Conservation (phyloP, 768 basidiomycete genomes). For the Trametes sanguinea region DNA sequence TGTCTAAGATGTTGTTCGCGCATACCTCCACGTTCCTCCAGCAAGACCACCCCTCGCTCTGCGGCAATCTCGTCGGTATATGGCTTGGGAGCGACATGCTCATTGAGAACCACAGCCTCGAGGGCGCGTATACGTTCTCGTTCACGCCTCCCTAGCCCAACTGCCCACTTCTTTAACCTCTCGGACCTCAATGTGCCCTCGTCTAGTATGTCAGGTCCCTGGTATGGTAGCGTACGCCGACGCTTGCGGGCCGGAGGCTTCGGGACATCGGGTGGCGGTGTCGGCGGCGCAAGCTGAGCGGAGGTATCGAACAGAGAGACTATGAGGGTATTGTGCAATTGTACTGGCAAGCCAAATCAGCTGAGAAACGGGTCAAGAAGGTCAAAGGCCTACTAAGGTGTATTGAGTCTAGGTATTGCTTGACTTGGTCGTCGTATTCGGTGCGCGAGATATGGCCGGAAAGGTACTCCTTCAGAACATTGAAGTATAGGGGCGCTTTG, state of each 20-base stretch:
- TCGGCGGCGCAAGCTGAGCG: conserved; percentile 64
- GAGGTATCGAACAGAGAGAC: conserved; percentile 84
- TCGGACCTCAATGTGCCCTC: conserved; percentile 58
- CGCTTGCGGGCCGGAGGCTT: conserved; percentile 71
- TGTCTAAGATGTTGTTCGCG: not conserved
- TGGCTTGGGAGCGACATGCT: conserved; percentile 41
- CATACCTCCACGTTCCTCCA: conserved; percentile 68
- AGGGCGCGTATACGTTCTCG: conserved; percentile 66
- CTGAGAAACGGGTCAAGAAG: not conserved
- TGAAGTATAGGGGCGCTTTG: conserved; percentile 63
- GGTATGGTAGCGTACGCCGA: conserved; percentile 68
- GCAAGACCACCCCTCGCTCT: conserved; percentile 66
- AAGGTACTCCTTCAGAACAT: conserved; percentile 65
- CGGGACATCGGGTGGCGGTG: conserved; percentile 62
- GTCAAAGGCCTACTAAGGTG: not conserved
- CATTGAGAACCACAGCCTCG: conserved; percentile 45
- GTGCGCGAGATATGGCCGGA: conserved; percentile 65
- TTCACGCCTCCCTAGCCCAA: conserved; percentile 72
- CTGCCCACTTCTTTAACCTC: conserved; percentile 72
- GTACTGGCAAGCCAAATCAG: conserved; percentile 45
- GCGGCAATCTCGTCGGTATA: conserved; percentile 67
- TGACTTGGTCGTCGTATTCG: conserved; percentile 76
- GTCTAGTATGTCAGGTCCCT: conserved; percentile 59
- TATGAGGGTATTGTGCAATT: conserved; percentile 81
- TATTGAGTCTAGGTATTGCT: conserved; percentile 46